Evolutionary conservation across 768 basidiomycete genomes (phyloP), one percentile per base, ranked within the genome.

Genomic region (Cystofilobasidium bisporidii): DNA sequence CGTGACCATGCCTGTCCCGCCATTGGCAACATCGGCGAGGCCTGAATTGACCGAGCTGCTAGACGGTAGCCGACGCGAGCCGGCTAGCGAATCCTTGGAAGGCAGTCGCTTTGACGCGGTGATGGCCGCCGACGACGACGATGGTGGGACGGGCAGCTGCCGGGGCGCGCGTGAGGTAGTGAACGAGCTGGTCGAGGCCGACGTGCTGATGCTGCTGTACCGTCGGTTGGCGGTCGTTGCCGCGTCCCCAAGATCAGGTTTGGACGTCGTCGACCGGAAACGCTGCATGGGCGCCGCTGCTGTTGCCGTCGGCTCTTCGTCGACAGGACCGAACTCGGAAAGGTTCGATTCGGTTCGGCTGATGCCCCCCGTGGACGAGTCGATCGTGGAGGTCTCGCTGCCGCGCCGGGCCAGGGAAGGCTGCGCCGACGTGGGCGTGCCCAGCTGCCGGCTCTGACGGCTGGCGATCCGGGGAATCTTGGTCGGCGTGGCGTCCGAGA

Each of bases 381-480:
- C 73, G 9, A 74, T 69, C 22, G 74, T 53, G 43, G 71, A 67
- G n/a, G 72, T 69, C n/a, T 74, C 71, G 56, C 74, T 72, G 22
- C 73, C 69, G 9, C 64, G 62, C 0, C 73, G 74, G 22, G 64
- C 60, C 0, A 41, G 58, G 3, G 63, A 43, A 20, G 65, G 53
- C 14, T 47, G 55, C 69, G 58, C 65, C 47, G 63, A 48, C 22
- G 65, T 30, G 22, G 71, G 59, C 62, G 69, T 48, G 47, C 26
- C 50, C 20, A 36, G 62, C 48, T 28, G 71, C 30, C 28, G 71
- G 64, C 33, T 71, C 33, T 62, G 53, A 28, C 74, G 70, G 68
- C 65, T 73, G n/a, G 72, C 69, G 22, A 78, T 76, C 3, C 77
- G 71, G 28, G 77, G 77, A 22, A 78, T 78, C 59, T 76, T 76